Evolutionary conservation across 345 rosid species (phyloP), one percentile per base, ranked within the genome.

Genomic region (Dipteronia sinensis): DNA sequence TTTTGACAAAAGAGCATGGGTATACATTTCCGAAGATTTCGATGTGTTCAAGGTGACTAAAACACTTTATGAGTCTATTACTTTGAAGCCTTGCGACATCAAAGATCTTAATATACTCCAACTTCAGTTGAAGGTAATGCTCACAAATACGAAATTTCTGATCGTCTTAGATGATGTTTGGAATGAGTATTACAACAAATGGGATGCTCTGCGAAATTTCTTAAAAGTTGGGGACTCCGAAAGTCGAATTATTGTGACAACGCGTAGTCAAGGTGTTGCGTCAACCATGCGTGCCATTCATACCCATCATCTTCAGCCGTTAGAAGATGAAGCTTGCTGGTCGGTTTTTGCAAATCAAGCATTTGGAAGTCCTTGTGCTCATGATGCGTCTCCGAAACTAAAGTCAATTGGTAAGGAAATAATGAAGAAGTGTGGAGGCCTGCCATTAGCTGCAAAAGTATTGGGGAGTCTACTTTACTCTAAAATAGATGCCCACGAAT

Each of bases 171-270:
- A 86, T 51, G 83, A 86, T 80, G 76, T 86, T 44, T 86, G 89
- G 85, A 81, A 80, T 68, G 82, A 82, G 69, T 75, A 67, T 22
- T 69, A 22, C 44, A 20, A 22, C 0, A 78, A 80, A 23, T 83
- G 86, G 80, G 81, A 83, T 76, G 77, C 76, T 51, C 72, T 84
- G 69, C 76, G 76, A n/a, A 84, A 44, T 17, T 84, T 86, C 13
- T 80, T 76, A 22, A 44, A 69, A 40, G 72, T 67, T 63, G 86
- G 83, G 8, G 76, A 66, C 27, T 11, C 10, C 9, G 84, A 79
- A 69, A 84, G 87, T 71, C 80, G 81, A n/a, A 82, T 87, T 63
- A 71, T 87, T 74, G 86, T 83, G 56, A 84, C 86, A 20, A 87
- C 87, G 44, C 69, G 86, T n/a, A 78, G 65, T 63, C 78, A 67